Evolutionary conservation across 2,329 filamentous ascomycete species (phyloP), one percentile per base, ranked within the genome.

Genomic region (Xylariaceae sp.): DNA sequence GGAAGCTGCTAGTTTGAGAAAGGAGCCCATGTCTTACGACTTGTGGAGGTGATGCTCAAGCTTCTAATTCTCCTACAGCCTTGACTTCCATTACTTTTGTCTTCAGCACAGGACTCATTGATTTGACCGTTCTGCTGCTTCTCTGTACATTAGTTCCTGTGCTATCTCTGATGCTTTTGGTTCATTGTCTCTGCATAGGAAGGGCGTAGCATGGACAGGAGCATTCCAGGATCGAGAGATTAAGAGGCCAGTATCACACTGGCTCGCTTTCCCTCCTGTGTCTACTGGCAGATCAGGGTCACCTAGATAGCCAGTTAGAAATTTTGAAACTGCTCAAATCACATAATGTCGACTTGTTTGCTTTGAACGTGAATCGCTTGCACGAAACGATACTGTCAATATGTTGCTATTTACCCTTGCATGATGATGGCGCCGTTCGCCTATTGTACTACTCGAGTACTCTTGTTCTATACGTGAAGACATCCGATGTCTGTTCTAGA

Each of bases 81-180:
- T 43, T 27, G 47, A 45, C 52, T 55, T 55, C 49, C 47, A 30
- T 36, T 48, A 57, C 60, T 58, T 52, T 56, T 55, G 53, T 57
- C 44, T 46, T 39, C 33, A 42, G 53, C 44, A 39, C 53, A 31
- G 59, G 56, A 57, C 39, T 59, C 61, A 62, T 62, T 62, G 6
- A 41, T 18, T 61, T 62, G 61, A 57, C 50, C 27, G 36, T 57
- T 55, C 54, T 48, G 51, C 36, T 39, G 42, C 44, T 36, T 27
- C 6, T 38, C 19, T 61, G 60, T 61, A 62, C 58, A 60, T 52
- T 60, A 62, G 58, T 58, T 58, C 39, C 53, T 32, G 52, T 60
- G 51, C 53, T 42, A 15, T 53, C 47, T 45, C 32, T 40, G 52
- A 48, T 51, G 49, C 27, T 42, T 39, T 38, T 36, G 33, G 17